Evolutionary conservation across 1,139 yeast species (phyloP).

Genomic region (Kodamaea derodonti): DNA sequence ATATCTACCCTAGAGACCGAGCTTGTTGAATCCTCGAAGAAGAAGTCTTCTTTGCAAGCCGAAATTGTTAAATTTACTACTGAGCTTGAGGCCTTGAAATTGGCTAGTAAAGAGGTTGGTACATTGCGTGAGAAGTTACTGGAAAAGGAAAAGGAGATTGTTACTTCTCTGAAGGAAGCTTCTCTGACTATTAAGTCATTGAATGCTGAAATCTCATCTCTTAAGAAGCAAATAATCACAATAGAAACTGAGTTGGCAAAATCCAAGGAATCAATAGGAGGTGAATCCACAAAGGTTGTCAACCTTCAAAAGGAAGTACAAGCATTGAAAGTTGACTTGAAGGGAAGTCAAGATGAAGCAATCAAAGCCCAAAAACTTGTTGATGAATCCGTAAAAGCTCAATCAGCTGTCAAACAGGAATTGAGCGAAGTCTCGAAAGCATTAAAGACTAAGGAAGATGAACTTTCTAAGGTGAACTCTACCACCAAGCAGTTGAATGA

Average conservation of each 20-base stretch:
- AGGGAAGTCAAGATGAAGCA: no score
- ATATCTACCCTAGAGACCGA: no score
- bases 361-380: neutral
- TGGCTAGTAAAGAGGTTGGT: neutral
- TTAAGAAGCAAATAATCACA: neutral
- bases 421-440: no score
- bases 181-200: neutral
- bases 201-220: neutral
- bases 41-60: constrained; percentile 1
- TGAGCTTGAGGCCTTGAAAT: constrained; percentile 2
- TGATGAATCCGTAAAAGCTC: neutral
- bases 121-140: constrained; percentile 4
- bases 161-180: neutral
- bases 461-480: neutral
- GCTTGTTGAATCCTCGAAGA: no score
- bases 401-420: neutral
- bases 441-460: constrained; percentile 2
- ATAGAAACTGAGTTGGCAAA: neutral
- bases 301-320: no score
- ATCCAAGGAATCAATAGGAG: no score
- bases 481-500: no score
- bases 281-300: no score
- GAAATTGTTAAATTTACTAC: neutral
- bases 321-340: no score
- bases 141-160: constrained; percentile 18